These are phyloP conservation scores for Epichloe amarillans DNA, from an alignment of 2,329 filamentous ascomycete species.

Conservation along the genomic window DNA sequence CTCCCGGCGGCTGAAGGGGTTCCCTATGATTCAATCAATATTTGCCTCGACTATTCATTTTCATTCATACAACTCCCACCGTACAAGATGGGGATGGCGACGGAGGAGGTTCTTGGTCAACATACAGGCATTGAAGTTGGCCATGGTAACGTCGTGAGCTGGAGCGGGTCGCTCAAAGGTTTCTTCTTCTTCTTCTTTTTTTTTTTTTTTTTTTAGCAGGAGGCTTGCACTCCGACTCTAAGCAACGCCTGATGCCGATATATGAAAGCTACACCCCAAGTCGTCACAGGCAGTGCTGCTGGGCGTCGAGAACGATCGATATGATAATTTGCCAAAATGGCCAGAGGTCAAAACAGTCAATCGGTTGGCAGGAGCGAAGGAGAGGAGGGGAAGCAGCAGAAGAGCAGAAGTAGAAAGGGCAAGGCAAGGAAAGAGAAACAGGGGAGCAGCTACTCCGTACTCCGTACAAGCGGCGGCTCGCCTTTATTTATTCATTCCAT, in stretches of 20 bases:
- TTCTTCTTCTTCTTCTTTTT: too few relatives aligned
- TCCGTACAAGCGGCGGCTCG: background rate
- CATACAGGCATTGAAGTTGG: slow-evolving; percentile 8
- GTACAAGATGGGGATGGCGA: too few relatives aligned
- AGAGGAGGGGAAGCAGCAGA: background rate
- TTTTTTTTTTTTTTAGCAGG: background rate
- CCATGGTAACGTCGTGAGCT: slow-evolving; percentile 5
- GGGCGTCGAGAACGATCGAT: background rate
- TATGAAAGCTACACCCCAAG: background rate
- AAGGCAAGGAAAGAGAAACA: background rate
- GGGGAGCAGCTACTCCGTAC: background rate
- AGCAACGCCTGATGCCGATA: background rate
- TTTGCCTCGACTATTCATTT: background rate
- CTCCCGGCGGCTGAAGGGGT: slow-evolving; percentile 64
- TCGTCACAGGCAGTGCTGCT: background rate
- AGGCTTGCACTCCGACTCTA: background rate
- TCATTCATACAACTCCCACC: too few relatives aligned
- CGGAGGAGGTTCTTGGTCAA: background rate
- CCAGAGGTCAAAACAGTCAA: background rate
- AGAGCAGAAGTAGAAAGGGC: background rate
- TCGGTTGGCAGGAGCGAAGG: background rate
- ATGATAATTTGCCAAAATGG: too few relatives aligned
- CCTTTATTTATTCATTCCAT: background rate
- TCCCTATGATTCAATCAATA: slow-evolving; percentile 34
- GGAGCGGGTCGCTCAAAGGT: background rate